Base-by-base conservation (phyloP, 441 rosid genomes). In the Euphorbia celastroides region DNA sequence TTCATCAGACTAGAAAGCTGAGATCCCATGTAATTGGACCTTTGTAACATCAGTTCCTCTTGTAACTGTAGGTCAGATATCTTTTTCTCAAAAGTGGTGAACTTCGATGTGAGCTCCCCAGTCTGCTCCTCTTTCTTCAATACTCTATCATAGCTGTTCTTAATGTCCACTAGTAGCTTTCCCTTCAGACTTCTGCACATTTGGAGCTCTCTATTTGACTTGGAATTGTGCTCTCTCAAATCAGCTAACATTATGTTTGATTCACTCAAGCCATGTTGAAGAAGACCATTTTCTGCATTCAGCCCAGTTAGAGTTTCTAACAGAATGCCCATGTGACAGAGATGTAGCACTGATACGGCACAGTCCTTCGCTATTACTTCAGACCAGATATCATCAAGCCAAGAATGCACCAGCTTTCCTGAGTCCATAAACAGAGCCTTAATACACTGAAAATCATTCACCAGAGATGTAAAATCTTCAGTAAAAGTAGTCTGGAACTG, bases 331-430 rank as follows among this genome's bases (percentile, higher is more conserved):
- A 85, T 88, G 74, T 96, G 96, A 78, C 98, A 96, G 58, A 86
- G 86, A 67, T 96, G 97, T 70, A 96, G 76, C 72, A 92, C 93
- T 32, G 99, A 89, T 62, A 96, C 76, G 67, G 96, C 96, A 83
- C 96, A 93, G 69, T 93, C 99, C 82, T 94, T 90, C 73, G 73
- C 83, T 67, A 93, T 81, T 64, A 93, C 88, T 81, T 84, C 98
- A 23, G 99, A 89, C 98, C 99, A 96, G 70, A 96, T 74, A 67
- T 96, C 98, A 75, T 93, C 99, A 72, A 96, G 86, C 86, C 85
- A 84, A 32, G 90, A 81, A 58, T 78, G 76, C 73, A 83, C 84
- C 69, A 83, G 66, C 80, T 79, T 88, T 46, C 76, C 66, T n/a
- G 88, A 84, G 72, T 93, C 83, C 51, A 76, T 81, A 77, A 86